Conservation (phyloP, 139 green algal genomes). For the Zygnema circumcarinatum region DNA sequence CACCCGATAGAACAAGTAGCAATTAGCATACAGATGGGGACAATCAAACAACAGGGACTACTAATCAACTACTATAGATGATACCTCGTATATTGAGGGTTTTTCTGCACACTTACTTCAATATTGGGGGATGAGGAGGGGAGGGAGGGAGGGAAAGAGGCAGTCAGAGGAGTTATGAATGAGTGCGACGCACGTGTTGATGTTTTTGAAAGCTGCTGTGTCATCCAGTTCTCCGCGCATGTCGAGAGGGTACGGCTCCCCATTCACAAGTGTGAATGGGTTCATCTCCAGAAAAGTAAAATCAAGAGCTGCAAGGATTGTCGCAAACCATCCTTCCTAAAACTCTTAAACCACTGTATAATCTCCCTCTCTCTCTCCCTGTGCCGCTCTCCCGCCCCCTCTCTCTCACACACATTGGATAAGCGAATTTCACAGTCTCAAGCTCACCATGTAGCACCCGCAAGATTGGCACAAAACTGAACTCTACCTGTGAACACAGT, state of each 20-base stretch:
- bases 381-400: too few relatives aligned
- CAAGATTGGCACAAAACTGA: too few relatives aligned
- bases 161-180: neutral
- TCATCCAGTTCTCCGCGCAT: slow-evolving; percentile 90
- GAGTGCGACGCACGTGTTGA: slow-evolving; percentile 56
- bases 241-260: slow-evolving; percentile 77
- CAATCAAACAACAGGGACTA: neutral
- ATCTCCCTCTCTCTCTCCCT: too few relatives aligned
- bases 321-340: neutral
- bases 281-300: slow-evolving; percentile 94
- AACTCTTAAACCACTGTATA: too few relatives aligned
- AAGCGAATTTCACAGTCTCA: slow-evolving; percentile 57
- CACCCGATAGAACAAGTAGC: neutral
- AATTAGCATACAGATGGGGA: neutral
- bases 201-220: slow-evolving; percentile 84
- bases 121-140: too few relatives aligned
- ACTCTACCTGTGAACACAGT: slow-evolving; percentile 37
- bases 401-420: slow-evolving; percentile 76
- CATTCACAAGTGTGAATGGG: slow-evolving; percentile 84
- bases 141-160: neutral
- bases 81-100: neutral
- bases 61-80: neutral
- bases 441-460: too few relatives aligned
- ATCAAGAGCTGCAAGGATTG: slow-evolving; percentile 80
- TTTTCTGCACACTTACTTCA: too few relatives aligned